Base-by-base conservation (phyloP, 345 rosid species). In the Balakata baccata region DNA sequence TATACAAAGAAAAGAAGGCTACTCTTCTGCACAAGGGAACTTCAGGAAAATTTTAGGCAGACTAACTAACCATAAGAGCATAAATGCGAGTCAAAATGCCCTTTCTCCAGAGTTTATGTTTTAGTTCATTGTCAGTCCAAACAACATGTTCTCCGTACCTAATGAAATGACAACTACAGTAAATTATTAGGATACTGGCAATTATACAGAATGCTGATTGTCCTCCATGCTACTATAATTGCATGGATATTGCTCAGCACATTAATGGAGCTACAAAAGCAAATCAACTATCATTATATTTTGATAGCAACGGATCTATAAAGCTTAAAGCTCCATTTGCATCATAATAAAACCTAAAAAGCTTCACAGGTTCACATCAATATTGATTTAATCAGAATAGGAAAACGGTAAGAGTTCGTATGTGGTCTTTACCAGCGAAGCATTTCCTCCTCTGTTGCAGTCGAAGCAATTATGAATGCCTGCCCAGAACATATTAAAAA, bases 401-500 rank as follows among this genome's bases (percentile, higher is more conserved):
- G 18, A 69, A 38, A 65, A 66, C 20, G 45, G 29, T 41, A 39
- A 4, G 9, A 70, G 34, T 65, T 58, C 57, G 17, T 29, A 64
- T 75, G 54, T 71, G 41, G 50, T 64, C 45, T 74, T 85, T 89
- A 95, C 99, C 99, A 91, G 72, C 65, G 93, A 71, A 88, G 91
- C 99, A 92, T 91, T 86, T 95, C 99, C 72, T 95, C 98, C 80
- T 89, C 89, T 0, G 87, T 87, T 45, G 91, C 98, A 6, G 94
- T 95, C 75, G 99, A 92, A 78, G 98, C 99, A 87, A 91, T 95
- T 74, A 95, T 92, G 84, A 95, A 95, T 61, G 98, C 99, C 99
- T 95, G 89, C 71, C 73, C 76, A 85, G 79, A 37, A 76, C 78
- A 68, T 38, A 71, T 74, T 16, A 61, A 78, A 78, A 46, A 49